phyloP scores from a whole-genome alignment of 148 eudicot species.

The Camellia granthamiana region DNA sequence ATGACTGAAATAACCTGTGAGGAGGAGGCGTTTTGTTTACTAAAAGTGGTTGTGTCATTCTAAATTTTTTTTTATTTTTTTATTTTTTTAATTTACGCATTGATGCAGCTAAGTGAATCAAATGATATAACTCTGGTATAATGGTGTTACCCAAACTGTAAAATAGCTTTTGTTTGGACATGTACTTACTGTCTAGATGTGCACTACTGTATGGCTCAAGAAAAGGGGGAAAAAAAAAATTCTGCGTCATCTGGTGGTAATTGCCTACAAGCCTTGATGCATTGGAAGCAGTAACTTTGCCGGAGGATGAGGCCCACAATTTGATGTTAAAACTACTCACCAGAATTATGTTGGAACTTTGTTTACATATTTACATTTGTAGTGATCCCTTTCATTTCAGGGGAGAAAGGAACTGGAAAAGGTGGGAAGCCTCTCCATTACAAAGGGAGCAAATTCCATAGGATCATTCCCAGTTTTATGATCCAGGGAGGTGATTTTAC shows the following conservation, averaged over 20 bases:
- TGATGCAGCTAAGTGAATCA: background rate
- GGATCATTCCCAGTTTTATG: constrained; percentile 30
- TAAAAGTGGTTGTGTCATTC: background rate
- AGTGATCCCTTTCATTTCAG: constrained; percentile 32
- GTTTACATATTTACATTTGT: background rate
- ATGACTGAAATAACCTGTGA: background rate
- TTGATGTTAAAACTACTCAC: background rate
- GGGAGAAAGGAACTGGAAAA: constrained; percentile 35
- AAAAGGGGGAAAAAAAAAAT: background rate
- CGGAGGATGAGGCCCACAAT: background rate
- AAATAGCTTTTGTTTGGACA: background rate
- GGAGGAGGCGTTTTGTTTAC: background rate
- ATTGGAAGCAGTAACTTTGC: background rate
- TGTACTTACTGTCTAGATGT: background rate
- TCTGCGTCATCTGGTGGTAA: background rate
- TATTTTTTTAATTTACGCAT: background rate
- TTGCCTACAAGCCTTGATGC: background rate
- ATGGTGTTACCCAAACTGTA: background rate
- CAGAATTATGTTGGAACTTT: background rate
- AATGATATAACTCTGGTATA: background rate
- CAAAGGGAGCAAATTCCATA: constrained; percentile 27
- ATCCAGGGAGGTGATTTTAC: constrained; percentile 83
- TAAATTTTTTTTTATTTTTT: background rate
- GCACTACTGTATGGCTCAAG: background rate
- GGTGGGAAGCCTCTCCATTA: constrained; percentile 24